Percentiles rank a stretch among this genome's conserved stretches.
phyloP scores from a whole-genome alignment of 208 protist species.

The Trichomonas gallinae region DNA sequence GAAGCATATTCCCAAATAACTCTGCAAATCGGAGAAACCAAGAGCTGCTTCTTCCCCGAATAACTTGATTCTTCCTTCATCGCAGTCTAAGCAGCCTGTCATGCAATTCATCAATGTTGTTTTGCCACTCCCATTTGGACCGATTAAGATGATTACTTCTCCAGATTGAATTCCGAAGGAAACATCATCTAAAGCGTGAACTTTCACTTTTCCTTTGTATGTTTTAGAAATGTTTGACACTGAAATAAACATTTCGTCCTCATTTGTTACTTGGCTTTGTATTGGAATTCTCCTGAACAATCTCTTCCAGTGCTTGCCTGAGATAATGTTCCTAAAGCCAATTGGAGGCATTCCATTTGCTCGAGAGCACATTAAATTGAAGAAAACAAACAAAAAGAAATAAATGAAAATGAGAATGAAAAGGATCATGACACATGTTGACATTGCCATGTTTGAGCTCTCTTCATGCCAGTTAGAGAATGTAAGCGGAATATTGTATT shows the following conservation, averaged over 20 bases:
- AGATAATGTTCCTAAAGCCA: background rate
- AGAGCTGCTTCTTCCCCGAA: background rate
- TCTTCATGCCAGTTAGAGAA: background rate
- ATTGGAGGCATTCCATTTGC: background rate
- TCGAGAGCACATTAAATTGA: background rate
- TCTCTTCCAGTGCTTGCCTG: background rate
- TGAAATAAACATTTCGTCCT: background rate
- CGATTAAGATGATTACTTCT: background rate
- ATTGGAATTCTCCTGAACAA: background rate
- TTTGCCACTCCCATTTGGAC: background rate
- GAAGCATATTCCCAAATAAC: background rate
- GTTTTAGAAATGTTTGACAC: background rate
- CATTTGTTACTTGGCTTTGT: background rate
- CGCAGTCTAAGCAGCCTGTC: background rate
- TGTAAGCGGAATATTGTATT: background rate
- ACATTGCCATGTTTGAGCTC: too few species aligned
- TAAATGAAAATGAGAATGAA: background rate
- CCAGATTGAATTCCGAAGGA: background rate
- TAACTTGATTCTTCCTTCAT: background rate
- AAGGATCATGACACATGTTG: background rate
- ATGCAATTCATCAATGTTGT: background rate
- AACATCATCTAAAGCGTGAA: background rate
- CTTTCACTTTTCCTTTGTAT: background rate
- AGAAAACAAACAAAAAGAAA: background rate
- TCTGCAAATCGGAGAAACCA: background rate